Conservation (phyloP, 352 stramenopile species). For the Globisporangium okanoganense region DNA sequence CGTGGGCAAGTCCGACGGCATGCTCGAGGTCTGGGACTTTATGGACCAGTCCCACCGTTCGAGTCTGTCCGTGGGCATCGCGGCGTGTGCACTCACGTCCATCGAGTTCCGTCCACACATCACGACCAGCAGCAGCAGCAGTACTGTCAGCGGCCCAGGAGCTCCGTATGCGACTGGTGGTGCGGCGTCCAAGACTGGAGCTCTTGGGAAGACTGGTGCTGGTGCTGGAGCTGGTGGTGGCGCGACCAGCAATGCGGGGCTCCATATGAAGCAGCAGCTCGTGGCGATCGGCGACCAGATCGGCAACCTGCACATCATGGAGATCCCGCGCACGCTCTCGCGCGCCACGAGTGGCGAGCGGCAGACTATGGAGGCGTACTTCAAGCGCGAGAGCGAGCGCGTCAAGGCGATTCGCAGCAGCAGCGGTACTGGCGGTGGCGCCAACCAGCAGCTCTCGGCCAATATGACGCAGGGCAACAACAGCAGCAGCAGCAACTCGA, state of each 20-base stretch:
- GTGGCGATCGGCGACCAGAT: constrained; percentile 89
- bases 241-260: constrained; percentile 13
- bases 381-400: constrained; percentile 87
- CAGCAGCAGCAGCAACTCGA: constrained; percentile 22
- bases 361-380: constrained; percentile 81
- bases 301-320: constrained; percentile 91
- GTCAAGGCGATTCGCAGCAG: constrained; percentile 41
- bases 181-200: constrained; percentile 3
- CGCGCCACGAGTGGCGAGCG: constrained; percentile 80
- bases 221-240: constrained; percentile 9
- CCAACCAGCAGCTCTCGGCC: constrained; percentile 6
- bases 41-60: constrained; percentile 88
- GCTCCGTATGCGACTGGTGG: constrained; percentile 8
- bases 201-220: constrained; percentile 4
- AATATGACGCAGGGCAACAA: constrained; percentile 20
- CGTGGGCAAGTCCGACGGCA: constrained; percentile 85
- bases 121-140: constrained; percentile 8
- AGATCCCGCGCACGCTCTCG: constrained; percentile 87
- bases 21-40: constrained; percentile 93
- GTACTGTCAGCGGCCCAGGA: background rate
- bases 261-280: constrained; percentile 83
- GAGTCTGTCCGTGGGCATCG: constrained; percentile 76
- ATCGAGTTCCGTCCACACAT: constrained; percentile 67
- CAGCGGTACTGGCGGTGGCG: background rate
- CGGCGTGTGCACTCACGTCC: constrained; percentile 84